These are phyloP conservation scores for Colletotrichum simmondsii DNA, from an alignment of 2,329 filamentous ascomycete species.

Conservation along the genomic window DNA sequence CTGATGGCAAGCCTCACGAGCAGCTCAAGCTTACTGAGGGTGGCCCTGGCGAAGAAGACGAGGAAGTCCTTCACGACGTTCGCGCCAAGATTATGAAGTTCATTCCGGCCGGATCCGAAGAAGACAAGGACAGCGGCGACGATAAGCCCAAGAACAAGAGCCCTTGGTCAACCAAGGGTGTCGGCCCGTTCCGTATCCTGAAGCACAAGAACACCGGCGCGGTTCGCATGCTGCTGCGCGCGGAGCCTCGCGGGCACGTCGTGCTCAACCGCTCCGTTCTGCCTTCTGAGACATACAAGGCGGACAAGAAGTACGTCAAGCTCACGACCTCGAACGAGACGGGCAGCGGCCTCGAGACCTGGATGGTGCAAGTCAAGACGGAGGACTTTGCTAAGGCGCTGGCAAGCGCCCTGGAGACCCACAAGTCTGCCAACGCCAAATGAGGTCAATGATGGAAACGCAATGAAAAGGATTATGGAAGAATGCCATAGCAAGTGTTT, in stretches of 20 bases:
- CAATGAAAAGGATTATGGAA: constrained; percentile 12
- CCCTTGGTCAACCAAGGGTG: constrained; percentile 76
- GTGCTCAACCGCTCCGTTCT: constrained; percentile 77
- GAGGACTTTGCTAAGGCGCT: constrained; percentile 58
- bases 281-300: constrained; percentile 70
- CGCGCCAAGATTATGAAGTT: constrained; percentile 77
- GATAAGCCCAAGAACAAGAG: constrained; percentile 60
- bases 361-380: constrained; percentile 78
- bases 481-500: constrained; percentile 13
- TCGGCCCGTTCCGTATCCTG: constrained; percentile 78
- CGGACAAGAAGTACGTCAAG: constrained; percentile 70
- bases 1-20: constrained; percentile 70
- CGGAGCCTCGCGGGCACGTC: constrained; percentile 80
- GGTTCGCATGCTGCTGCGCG: constrained; percentile 76
- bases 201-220: constrained; percentile 77
- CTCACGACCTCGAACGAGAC: constrained; percentile 66
- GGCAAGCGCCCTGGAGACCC: constrained; percentile 33
- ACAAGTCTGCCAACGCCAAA: constrained; percentile 68
- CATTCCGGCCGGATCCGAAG: constrained; percentile 55
- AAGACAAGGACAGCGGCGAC: constrained; percentile 55
- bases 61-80: constrained; percentile 76
- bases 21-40: constrained; percentile 77
- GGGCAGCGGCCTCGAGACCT: constrained; percentile 72
- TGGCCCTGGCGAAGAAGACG: constrained; percentile 77
- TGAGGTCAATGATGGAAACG: constrained; percentile 37